Percentiles rank a stretch among this genome's conserved stretches.
These are phyloP conservation scores for Herpetomonas tarakana DNA, from an alignment of 208 protist species.

Conservation along the genomic window DNA sequence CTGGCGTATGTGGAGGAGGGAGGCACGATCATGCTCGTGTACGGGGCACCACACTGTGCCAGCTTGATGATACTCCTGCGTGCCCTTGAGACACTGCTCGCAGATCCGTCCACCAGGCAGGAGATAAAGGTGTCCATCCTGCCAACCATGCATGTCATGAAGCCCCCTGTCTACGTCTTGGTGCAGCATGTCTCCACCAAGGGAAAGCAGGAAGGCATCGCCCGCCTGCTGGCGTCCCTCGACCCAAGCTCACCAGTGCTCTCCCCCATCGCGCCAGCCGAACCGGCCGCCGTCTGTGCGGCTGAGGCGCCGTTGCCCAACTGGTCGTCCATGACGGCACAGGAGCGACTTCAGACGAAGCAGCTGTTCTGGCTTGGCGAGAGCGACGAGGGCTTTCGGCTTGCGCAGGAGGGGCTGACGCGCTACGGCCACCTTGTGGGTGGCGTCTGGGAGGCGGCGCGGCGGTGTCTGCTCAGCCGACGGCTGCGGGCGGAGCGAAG, in stretches of 20 bases:
- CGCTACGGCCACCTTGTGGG: conserved; percentile 30
- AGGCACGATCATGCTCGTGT: conserved; percentile 69
- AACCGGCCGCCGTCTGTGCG: not conserved
- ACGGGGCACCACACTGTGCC: conserved; percentile 68
- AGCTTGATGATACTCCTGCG: conserved; percentile 63
- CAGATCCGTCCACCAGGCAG: not conserved
- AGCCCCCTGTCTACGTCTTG: conserved; percentile 71
- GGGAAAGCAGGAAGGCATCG: not conserved
- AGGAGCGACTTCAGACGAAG: conserved; percentile 24
- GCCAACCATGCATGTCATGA: conserved; percentile 76
- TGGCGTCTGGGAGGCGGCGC: conserved; percentile 35
- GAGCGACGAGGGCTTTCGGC: conserved; percentile 44
- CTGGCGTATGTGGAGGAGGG: conserved; percentile 36
- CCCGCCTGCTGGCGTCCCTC: not conserved
- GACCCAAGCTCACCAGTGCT: conserved; percentile 7
- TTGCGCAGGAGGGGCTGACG: conserved; percentile 43
- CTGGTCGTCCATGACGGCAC: no score
- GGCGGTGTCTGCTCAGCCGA: conserved; percentile 27
- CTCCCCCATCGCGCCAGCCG: conserved; percentile 9
- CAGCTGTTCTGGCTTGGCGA: conserved; percentile 66
- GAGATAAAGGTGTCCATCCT: no score
- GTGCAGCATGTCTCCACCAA: conserved; percentile 14
- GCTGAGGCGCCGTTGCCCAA: no score
- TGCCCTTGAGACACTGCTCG: conserved; percentile 27
- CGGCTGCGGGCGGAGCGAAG: conserved; percentile 41